Evolutionary conservation across 202 grass and related monocot species (phyloP), one percentile per base, ranked within the genome.

Genomic region (Cymbopogon flexuosus): DNA sequence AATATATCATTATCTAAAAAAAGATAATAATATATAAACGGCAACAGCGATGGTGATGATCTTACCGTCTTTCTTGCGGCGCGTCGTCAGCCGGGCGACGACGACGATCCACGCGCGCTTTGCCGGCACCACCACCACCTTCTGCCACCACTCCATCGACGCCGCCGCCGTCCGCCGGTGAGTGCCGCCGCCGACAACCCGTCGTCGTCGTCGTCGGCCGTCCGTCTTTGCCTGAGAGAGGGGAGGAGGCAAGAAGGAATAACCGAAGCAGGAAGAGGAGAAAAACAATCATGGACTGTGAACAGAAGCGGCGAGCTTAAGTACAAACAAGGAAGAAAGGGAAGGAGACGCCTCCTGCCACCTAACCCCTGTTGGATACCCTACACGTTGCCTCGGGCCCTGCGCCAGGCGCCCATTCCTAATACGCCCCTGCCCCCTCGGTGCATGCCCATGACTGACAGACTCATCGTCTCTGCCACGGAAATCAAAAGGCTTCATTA

Each of bases 111-210:
- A 88, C 1, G 91, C 85, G 15, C 91, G 82, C 85, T 84, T 87
- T 56, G 80, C 82, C 33, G 82, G 84, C 64, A 81, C 49, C 14
- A 81, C 82, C 46, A 83, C 85, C 59, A 57, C 47, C 69, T 85
- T 84, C 81, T 63, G 77, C 90, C 84, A 89, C 87, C 87, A 93
- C 78, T 87, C 84, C 87, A 84, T 87, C 45, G 51, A 39, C 18
- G 4, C 42, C 64, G 30, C 45, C 14, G 14, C 41, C 10, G 2
- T 12, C 45, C 45, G 45, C 30, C 61, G 33, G 8, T 5, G n/a
- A 68, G 4, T 40, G 41, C 12, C 59, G 27, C 14, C 9, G n/a
- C 45, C 14, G 45, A 62, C 66, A 6, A 16, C 67, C 22, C 12
- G 19, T 43, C 39, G 23, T 14, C 43, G 23, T 14, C 43, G 13